phyloP scores from a whole-genome alignment of 768 basidiomycete genomes.

The Mycena maculata region DNA sequence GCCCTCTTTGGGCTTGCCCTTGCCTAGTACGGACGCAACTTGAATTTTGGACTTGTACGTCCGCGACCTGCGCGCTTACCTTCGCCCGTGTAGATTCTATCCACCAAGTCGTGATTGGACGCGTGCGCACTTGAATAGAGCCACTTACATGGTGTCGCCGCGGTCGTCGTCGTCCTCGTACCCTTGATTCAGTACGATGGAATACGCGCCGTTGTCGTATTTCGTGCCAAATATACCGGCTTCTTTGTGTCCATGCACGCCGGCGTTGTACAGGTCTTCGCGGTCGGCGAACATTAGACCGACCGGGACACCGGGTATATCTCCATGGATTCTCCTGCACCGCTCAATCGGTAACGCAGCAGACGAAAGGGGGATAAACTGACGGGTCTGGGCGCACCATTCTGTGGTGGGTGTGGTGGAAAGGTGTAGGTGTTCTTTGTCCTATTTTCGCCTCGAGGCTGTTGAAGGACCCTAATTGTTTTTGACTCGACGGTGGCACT shows the following conservation, averaged over 20 bases:
- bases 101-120: neutral
- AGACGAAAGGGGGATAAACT: neutral
- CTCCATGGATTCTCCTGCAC: slow-evolving; percentile 22
- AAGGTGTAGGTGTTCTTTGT: neutral
- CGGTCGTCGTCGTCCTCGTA: slow-evolving; percentile 33
- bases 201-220: slow-evolving; percentile 25
- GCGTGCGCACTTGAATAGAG: neutral
- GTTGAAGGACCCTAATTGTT: too few species aligned
- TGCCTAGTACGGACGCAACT: neutral
- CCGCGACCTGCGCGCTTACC: slow-evolving; percentile 1
- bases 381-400: slow-evolving; percentile 28
- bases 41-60: neutral
- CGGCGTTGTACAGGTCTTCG: slow-evolving; percentile 19
- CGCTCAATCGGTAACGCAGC: neutral
- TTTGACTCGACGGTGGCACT: too few species aligned
- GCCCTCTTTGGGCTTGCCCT: slow-evolving; percentile 21
- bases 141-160: slow-evolving; percentile 28
- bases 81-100: slow-evolving; percentile 35
- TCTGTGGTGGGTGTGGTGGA: neutral
- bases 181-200: slow-evolving; percentile 29
- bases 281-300: slow-evolving; percentile 32
- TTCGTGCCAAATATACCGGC: slow-evolving; percentile 30
- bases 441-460: too few species aligned
- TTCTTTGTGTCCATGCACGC: slow-evolving; percentile 18
- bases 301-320: slow-evolving; percentile 1